Evolutionary conservation across 257 asterid genomes (phyloP), one percentile per base, ranked within the genome.

Genomic region (Solanum bukasovii): DNA sequence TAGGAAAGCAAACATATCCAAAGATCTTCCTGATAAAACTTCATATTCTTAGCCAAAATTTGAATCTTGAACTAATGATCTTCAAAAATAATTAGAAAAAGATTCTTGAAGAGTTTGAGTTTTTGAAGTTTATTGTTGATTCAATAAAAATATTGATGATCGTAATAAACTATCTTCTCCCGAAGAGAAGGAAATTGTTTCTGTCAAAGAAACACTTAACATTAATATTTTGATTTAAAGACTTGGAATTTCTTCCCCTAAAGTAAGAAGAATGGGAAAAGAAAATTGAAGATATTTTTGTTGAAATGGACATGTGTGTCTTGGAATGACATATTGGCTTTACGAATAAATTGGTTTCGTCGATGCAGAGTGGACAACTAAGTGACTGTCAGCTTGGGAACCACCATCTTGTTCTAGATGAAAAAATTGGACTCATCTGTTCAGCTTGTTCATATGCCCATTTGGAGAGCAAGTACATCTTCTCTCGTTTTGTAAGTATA

Each of bases 371-470:
- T 25, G 65, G 18, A 27, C 9, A 25, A 42, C 2, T 8, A n/a
- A 25, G 25, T 14, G 25, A 88, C 20, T 94, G 97, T 84, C 5
- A 33, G 8, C 42, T 89, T 87, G 96, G 98, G 37, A 88, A 87
- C 27, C 94, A 94, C 67, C 88, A 90, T 34, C 73, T 33, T 72
- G 13, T 91, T 84, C 90, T 93, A 18, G 96, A 94, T 65, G 99
- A 95, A 42, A 90, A 93, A 44, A 93, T 90, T 20, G 99, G 99
- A 77, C 44, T 91, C 21, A 29, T 87, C 13, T 96, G 98, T 93
- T 88, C 29, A 79, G 73, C 38, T 68, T 95, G 98, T 86, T 84
- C 68, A 5, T 27, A 52, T 37, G 89, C 94, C 84, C 79, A 89
- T 12, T 70, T 90, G 44, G 95, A 94, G 56, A 93, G 91, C 38